phyloP scores from a whole-genome alignment of 1,284 basidiomycete genomes.

The Ganoderma lucidum region DNA sequence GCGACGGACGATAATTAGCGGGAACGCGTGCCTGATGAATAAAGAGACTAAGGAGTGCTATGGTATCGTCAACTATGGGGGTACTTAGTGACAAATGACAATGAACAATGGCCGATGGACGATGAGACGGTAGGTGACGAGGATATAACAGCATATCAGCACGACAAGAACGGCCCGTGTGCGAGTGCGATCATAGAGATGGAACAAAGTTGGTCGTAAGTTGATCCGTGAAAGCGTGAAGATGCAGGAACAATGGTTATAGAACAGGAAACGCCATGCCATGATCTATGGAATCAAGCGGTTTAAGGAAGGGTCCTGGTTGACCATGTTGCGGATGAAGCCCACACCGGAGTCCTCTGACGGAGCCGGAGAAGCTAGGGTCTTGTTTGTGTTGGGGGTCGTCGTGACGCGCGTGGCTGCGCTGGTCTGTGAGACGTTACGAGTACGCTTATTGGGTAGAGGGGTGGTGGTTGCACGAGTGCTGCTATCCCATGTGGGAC shows the following conservation, averaged over 20 bases:
- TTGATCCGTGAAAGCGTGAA: slow-evolving; percentile 35
- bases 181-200: slow-evolving; percentile 36
- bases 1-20: slow-evolving; percentile 33
- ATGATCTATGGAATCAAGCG: slow-evolving; percentile 43
- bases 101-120: slow-evolving; percentile 24
- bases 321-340: slow-evolving; percentile 79
- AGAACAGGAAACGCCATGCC: slow-evolving; percentile 16
- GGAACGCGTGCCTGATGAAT: slow-evolving; percentile 39
- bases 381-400: slow-evolving; percentile 50
- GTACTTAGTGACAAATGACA: slow-evolving; percentile 37
- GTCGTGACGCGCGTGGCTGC: slow-evolving; percentile 51
- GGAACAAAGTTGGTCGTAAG: slow-evolving; percentile 39
- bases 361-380: slow-evolving; percentile 75
- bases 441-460: slow-evolving; percentile 55
- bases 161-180: slow-evolving; percentile 31
- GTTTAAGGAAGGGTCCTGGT: slow-evolving; percentile 73
- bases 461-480: slow-evolving; percentile 55
- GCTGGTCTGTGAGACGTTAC: slow-evolving; percentile 78
- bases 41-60: slow-evolving; percentile 44
- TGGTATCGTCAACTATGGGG: slow-evolving; percentile 44
- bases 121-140: slow-evolving; percentile 21
- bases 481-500: slow-evolving; percentile 73
- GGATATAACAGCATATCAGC: slow-evolving; percentile 40
- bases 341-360: slow-evolving; percentile 86
- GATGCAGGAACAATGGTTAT: slow-evolving; percentile 30